Base-by-base conservation (phyloP, 352 stramenopile species). In the Phytophthora cactorum region DNA sequence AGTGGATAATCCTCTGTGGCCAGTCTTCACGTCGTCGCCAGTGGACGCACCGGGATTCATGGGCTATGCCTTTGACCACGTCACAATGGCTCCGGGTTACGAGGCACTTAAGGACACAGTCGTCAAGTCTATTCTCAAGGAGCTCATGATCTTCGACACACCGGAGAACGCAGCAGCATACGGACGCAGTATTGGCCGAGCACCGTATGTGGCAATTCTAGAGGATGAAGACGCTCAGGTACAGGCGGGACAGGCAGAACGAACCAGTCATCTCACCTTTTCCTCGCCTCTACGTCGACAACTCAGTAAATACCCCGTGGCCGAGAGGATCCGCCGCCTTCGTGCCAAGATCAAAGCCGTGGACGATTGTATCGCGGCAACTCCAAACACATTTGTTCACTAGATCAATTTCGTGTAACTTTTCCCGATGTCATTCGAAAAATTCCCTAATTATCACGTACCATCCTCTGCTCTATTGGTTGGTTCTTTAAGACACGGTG, bases 141-240 rank as follows among this genome's bases (percentile, higher is more conserved):
- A 92, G 34, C 78, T 92, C 56, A 86, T 91, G 75, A 68, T 91
- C 14, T 92, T 94, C 45, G 81, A 89, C 55, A 88, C 84, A 22
- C 46, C 59, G 1, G 78, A 82, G 17, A 67, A 86, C 34, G 78
- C 81, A 7, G 58, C 74, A 9, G 74, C 70, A 7, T 91, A 92
- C 29, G 80, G 75, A 15, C 51, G 15, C 0, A 72, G 66, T 1
- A 66, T 86, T 17, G 77, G 78, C n/a, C 52, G 64, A 12, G 17
- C 68, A 10, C 80, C 77, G 0, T 92, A 86, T 45, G 75, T 66
- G 9, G 79, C 75, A 0, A 77, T 87, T 46, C 58, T 89, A 1
- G 68, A 83, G 8, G 72, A 75, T 15, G 57, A 77, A 44, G 59
- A 63, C 28, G 50, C 66, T 9, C 50, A 52, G 39, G 28, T 54